Percentiles rank a stretch among this genome's conserved stretches.
These are phyloP conservation scores for Ophiorrhiza pumila DNA, from an alignment of 257 asterid species.

Conservation along the genomic window DNA sequence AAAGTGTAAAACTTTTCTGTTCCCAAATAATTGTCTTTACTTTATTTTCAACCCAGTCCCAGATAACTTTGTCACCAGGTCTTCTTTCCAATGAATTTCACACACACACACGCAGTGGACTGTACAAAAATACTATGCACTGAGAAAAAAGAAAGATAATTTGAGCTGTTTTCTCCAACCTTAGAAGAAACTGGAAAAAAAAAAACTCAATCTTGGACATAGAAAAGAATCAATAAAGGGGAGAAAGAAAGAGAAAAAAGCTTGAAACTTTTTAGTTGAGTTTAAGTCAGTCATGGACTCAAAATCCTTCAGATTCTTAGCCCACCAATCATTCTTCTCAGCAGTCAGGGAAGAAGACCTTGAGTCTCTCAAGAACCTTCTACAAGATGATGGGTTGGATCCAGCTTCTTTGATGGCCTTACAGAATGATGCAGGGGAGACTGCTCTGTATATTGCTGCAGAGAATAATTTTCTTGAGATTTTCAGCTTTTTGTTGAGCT, in stretches of 20 bases:
- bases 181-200: background rate
- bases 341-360: conserved; percentile 79
- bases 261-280: conserved; percentile 20
- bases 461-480: conserved; percentile 51
- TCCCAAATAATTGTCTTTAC: no score
- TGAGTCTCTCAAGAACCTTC: conserved; percentile 45
- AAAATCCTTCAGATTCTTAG: conserved; percentile 65
- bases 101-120: background rate
- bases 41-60: background rate
- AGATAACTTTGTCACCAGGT: background rate
- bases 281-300: conserved; percentile 51
- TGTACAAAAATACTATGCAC: background rate
- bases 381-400: conserved; percentile 61
- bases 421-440: conserved; percentile 73
- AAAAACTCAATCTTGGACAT: background rate
- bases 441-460: conserved; percentile 74
- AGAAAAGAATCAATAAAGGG: background rate
- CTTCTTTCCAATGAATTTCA: conserved; percentile 3
- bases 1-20: no score
- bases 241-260: conserved; percentile 2
- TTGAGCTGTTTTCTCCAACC: conserved; percentile 8
- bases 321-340: conserved; percentile 83
- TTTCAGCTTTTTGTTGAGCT: conserved; percentile 55
- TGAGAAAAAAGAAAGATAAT: background rate
- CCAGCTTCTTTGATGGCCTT: conserved; percentile 56